Evolutionary conservation across 148 eudicot species (phyloP), one percentile per base, ranked within the genome.

Genomic region (Rhododendron henanense): DNA sequence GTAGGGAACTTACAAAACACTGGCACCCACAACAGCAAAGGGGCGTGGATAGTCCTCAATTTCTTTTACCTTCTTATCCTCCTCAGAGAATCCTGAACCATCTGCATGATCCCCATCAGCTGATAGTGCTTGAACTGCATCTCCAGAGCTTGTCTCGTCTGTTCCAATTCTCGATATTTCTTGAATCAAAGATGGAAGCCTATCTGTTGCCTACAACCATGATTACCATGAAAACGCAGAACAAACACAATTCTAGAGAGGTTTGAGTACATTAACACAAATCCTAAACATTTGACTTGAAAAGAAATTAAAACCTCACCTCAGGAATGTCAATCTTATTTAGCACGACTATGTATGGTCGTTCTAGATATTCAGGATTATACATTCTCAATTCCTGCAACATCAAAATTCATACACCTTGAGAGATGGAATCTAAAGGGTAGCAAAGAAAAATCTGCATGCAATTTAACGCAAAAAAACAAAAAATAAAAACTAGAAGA

Each of bases 321-420:
- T 93, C 88, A 81, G 96, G 98, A 87, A 94, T 90, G 91, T 97
- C 99, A 55, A 94, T 94, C 87, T 97, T 97, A 85, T 97, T 97
- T 61, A 97, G 93, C 81, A 94, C 99, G n/a, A 97, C 99, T 79
- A 97, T 87, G 84, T 90, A 93, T 73, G 98, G 99, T 48, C 99
- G 87, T 85, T 97, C 99, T 69, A 97, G 96, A 86, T 97, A 97
- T 76, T 93, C 95, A 77, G 98, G 99, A 93, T 97, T 97, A 90
- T 97, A 97, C 98, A 97, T 93, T 84, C 98, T 93, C 88, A 95
- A 86, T 89, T 95, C 98, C 98, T 95, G 93, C 84, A 87, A 84
- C 45, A 33, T n/a, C 59, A 84, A 74, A 59, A 57, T 10, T 81
- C 67, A 81, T 45, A 78, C 47, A 41, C 44, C 53, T 76, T 84